These are phyloP conservation scores for Herpotrichia juniperi DNA, from an alignment of 2,329 filamentous ascomycete species.

Conservation along the genomic window DNA sequence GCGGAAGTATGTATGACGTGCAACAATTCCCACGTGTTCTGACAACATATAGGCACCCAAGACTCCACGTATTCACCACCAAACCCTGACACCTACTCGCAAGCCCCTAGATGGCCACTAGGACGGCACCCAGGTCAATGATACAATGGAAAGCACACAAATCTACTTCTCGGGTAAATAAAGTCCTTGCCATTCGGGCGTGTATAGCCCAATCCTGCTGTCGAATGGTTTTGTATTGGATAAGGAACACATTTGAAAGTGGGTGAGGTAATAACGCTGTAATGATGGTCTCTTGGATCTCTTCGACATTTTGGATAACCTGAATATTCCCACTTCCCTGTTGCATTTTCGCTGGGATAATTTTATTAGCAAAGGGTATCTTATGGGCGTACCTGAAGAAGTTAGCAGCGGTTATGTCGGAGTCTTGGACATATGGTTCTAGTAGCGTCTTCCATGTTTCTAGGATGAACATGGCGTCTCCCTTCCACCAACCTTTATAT, in stretches of 20 bases:
- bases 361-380: not conserved
- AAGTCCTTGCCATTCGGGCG: not conserved
- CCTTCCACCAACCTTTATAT: not conserved
- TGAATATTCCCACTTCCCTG: not conserved
- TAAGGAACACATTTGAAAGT: not conserved
- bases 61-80: not conserved
- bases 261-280: not conserved
- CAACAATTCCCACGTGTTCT: not conserved
- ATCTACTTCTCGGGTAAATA: not conserved
- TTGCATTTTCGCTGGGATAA: not conserved
- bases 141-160: not conserved
- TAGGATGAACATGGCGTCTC: not conserved
- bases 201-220: too few relatives aligned
- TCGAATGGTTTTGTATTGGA: too few relatives aligned
- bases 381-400: too few relatives aligned
- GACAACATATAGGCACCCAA: not conserved
- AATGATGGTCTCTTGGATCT: not conserved
- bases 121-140: not conserved
- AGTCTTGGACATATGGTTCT: not conserved
- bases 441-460: not conserved
- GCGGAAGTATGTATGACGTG: not conserved
- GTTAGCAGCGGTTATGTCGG: not conserved
- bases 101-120: too few relatives aligned
- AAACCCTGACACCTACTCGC: not conserved
- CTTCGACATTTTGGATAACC: too few relatives aligned